Evolutionary conservation across 305 asterid genomes (phyloP).

Genomic region (Solanum hybrid): DNA sequence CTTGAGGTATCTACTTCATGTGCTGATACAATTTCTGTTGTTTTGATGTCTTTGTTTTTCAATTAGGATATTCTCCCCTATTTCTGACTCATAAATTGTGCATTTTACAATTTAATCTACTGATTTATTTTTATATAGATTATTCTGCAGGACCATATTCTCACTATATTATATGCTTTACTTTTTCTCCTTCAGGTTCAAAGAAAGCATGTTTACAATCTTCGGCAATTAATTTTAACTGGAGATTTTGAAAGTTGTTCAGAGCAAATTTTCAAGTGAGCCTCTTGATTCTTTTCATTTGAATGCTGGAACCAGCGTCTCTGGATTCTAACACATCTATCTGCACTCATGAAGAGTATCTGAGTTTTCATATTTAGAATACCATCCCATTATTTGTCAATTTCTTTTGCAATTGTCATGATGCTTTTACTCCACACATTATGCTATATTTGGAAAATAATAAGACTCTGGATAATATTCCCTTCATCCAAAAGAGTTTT

Average conservation of each 20-base stretch:
- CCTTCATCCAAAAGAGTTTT: background rate
- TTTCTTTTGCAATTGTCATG: background rate
- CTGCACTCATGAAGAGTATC: background rate
- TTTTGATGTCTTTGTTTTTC: background rate
- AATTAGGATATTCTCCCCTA: background rate
- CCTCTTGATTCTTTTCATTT: slow-evolving; percentile 17
- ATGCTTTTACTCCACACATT: background rate
- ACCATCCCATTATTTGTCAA: background rate
- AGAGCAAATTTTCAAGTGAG: slow-evolving; percentile 80
- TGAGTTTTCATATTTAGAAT: background rate
- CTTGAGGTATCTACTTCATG: slow-evolving; percentile 58
- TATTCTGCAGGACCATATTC: background rate
- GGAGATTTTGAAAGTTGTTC: slow-evolving; percentile 90
- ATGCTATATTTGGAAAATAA: background rate
- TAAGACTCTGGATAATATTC: background rate
- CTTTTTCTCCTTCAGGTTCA: slow-evolving; percentile 57
- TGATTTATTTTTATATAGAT: background rate
- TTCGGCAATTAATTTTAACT: slow-evolving; percentile 77
- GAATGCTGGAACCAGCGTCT: slow-evolving; percentile 11
- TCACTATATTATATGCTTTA: background rate
- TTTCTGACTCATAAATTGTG: slow-evolving; percentile 7
- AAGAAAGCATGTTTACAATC: slow-evolving; percentile 91
- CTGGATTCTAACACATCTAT: background rate
- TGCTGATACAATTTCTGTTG: background rate
- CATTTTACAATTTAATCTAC: background rate